Evolutionary conservation across 768 basidiomycete genomes (phyloP), one percentile per base, ranked within the genome.

Genomic region (Coprinopsis sp.): DNA sequence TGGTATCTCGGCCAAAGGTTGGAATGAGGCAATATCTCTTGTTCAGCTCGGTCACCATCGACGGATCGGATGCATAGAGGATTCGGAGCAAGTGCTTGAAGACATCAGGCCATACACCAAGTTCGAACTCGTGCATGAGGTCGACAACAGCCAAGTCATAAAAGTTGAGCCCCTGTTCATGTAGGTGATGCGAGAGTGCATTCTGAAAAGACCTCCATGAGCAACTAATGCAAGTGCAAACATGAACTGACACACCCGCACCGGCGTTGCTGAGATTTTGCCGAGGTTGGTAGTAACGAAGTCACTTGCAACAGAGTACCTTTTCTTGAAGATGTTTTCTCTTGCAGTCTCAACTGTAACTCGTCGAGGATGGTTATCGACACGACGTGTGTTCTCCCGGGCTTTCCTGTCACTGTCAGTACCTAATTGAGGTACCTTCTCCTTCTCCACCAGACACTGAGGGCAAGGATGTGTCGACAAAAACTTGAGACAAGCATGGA

Each of bases 91-190:
- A 50, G 42, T 72, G 71, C 0, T 44, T 61, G 36, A 69, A 65
- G 1, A 66, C 19, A 0, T 55, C 47, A 43, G 66, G 69, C 66
- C 65, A 68, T 1, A 64, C 62, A 3, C 69, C 69, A 3, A 70
- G 54, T 43, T 71, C 68, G 40, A 68, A 54, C 39, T 71, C 68
- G 46, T 71, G 69, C 27, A 71, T 42, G 7, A 69, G 51, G 33
- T 70, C 69, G 0, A 52, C 47, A 0, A 58, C 58, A 33, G 68
- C n/a, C n/a, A n/a, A n/a, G n/a, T n/a, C n/a, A n/a, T n/a, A n/a
- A n/a, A n/a, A n/a, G n/a, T n/a, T n/a, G n/a, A n/a, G n/a, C n/a
- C n/a, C n/a, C n/a, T n/a, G n/a, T n/a, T n/a, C n/a, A n/a, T n/a
- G n/a, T n/a, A n/a, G n/a, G n/a, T n/a, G n/a, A n/a, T n/a, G n/a